Conservation (phyloP, 441 rosid genomes). For the Biscutella auriculata region DNA sequence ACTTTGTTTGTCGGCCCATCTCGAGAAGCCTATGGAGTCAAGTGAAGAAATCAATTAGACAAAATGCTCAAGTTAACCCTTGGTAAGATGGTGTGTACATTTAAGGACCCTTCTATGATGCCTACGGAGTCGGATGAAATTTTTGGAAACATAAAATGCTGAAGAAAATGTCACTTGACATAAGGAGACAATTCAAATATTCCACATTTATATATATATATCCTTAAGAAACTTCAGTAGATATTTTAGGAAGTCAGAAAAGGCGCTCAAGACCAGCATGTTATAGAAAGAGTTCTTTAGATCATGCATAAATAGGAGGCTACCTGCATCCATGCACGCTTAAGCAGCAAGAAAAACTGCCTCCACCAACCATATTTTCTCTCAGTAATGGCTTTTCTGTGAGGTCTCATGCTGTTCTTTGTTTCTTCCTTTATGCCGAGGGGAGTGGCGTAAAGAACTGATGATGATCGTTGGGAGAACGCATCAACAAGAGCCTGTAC, state of each 20-base stretch:
- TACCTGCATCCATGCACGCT: slow-evolving; percentile 97
- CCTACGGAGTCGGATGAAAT: background rate
- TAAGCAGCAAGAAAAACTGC: slow-evolving; percentile 75
- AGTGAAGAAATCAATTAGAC: slow-evolving; percentile 11
- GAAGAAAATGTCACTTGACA: background rate
- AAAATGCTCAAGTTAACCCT: background rate
- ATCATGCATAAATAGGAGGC: slow-evolving; percentile 1
- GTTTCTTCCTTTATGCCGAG: slow-evolving; percentile 29
- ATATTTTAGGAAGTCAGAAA: background rate
- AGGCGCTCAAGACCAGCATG: background rate
- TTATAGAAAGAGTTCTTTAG: background rate
- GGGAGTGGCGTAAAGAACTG: slow-evolving; percentile 56
- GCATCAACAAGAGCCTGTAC: slow-evolving; percentile 81
- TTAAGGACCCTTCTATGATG: background rate
- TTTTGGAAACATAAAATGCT: background rate
- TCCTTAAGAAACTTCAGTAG: no score
- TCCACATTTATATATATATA: no score
- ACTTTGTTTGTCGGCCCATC: slow-evolving; percentile 97
- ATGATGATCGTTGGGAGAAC: slow-evolving; percentile 45
- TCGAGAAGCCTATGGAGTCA: slow-evolving; percentile 65
- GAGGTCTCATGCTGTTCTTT: slow-evolving; percentile 25
- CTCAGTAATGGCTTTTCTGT: slow-evolving; percentile 30
- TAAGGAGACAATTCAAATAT: background rate
- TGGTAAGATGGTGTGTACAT: background rate
- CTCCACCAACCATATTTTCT: slow-evolving; percentile 73